phyloP scores from a whole-genome alignment of 305 asterid species.

The Solanum hybrid region DNA sequence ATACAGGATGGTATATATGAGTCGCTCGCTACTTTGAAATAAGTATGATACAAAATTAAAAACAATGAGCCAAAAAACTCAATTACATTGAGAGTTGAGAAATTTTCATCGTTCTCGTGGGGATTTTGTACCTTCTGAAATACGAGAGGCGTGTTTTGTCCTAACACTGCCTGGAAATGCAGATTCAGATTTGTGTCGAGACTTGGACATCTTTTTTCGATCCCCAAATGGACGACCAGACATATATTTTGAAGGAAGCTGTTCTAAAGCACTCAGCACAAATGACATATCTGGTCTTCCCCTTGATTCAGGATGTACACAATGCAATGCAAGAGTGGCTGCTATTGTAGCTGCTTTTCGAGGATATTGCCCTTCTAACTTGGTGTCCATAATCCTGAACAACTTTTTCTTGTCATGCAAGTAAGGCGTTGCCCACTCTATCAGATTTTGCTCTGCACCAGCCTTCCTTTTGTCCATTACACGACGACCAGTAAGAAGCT shows the following conservation, averaged over 20 bases:
- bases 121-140: conserved; percentile 5
- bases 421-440: conserved; percentile 53
- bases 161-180: not conserved
- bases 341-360: conserved; percentile 56
- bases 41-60: not conserved
- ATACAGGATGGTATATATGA: not conserved
- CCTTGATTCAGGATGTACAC: conserved; percentile 48
- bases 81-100: not conserved
- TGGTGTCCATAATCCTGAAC: conserved; percentile 64
- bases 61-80: not conserved
- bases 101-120: not conserved
- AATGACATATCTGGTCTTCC: conserved; percentile 65
- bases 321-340: conserved; percentile 57
- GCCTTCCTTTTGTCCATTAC: conserved; percentile 46
- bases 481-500: conserved; percentile 62
- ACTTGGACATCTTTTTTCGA: not conserved
- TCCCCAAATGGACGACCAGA: not conserved
- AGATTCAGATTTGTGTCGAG: not conserved
- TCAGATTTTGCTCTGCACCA: conserved; percentile 38
- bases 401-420: conserved; percentile 43
- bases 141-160: not conserved
- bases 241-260: conserved; percentile 30
- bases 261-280: conserved; percentile 51
- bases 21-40: not conserved
- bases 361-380: conserved; percentile 67